These are phyloP conservation scores for Colletotrichum sp. DNA, from an alignment of 2,329 filamentous ascomycete species.

Conservation along the genomic window DNA sequence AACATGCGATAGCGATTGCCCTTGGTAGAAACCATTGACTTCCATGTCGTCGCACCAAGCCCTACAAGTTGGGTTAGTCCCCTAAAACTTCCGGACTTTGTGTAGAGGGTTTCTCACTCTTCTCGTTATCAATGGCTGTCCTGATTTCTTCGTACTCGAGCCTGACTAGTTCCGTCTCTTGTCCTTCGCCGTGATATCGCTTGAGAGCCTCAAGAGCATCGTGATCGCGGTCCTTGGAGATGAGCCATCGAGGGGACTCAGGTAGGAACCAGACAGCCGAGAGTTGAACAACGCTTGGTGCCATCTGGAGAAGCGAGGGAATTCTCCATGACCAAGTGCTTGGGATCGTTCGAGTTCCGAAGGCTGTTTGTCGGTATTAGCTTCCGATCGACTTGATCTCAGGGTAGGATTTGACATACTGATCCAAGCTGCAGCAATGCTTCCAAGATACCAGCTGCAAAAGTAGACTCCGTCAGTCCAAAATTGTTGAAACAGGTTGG, in stretches of 20 bases:
- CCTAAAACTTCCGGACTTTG: background rate
- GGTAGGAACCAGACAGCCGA: conserved; percentile 58
- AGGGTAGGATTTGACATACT: conserved; percentile 10
- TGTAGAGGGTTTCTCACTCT: conserved; percentile 31
- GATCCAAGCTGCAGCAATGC: conserved; percentile 47
- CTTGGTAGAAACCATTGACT: conserved; percentile 31
- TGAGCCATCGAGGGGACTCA: conserved; percentile 68
- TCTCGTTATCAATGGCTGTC: conserved; percentile 38
- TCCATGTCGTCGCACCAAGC: conserved; percentile 29
- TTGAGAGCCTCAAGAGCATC: conserved; percentile 57
- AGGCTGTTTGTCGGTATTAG: conserved; percentile 25
- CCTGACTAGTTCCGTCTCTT: conserved; percentile 54
- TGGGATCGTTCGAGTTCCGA: conserved; percentile 45
- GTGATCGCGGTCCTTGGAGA: conserved; percentile 57
- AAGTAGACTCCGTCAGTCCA: background rate
- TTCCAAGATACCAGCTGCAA: conserved; percentile 51
- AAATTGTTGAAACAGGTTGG: rapidly evolving
- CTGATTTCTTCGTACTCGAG: conserved; percentile 56
- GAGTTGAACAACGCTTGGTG: conserved; percentile 13
- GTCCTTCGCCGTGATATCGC: conserved; percentile 63
- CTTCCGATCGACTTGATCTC: background rate
- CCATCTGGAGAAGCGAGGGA: conserved; percentile 30
- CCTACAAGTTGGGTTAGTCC: background rate
- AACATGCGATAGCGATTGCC: conserved; percentile 39
- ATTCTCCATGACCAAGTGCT: conserved; percentile 40